phyloP scores from a whole-genome alignment of 2,329 filamentous ascomycete genomes.

The Aspergillus sp. region DNA sequence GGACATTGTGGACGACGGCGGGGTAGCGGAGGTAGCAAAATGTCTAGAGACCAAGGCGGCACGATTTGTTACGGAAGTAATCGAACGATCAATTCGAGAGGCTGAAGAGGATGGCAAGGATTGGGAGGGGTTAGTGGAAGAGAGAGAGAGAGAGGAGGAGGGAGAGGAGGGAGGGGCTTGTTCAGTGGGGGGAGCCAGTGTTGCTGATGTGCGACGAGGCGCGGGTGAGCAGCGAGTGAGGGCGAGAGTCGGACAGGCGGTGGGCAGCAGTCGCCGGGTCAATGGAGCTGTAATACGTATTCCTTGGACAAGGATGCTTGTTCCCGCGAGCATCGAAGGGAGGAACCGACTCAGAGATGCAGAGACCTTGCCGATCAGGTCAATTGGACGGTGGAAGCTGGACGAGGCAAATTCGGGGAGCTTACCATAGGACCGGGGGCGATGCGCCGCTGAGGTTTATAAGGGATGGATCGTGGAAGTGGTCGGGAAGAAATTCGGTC shows the following conservation, averaged over 20 bases:
- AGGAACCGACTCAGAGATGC: conserved; percentile 2
- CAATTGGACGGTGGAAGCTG: conserved; percentile 3
- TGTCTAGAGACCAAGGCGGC: conserved; percentile 50
- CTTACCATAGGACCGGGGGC: conserved; percentile 7
- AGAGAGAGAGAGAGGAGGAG: conserved; percentile 19
- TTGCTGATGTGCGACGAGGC: conserved; percentile 37
- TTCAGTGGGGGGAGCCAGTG: conserved; percentile 44
- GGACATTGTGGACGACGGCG: conserved; percentile 35
- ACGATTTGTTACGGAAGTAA: conserved; percentile 31
- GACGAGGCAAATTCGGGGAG: neutral
- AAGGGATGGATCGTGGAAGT: conserved; percentile 1
- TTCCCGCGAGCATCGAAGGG: conserved; percentile 6
- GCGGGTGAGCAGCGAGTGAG: conserved; percentile 24
- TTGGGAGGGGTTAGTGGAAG: conserved; percentile 24
- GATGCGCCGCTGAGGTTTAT: conserved; percentile 9
- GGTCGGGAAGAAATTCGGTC: conserved; percentile 9
- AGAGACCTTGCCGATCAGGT: conserved; percentile 8
- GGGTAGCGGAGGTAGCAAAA: conserved; percentile 42
- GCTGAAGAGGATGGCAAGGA: conserved; percentile 16
- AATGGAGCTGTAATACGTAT: conserved; percentile 26
- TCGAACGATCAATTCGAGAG: conserved; percentile 20
- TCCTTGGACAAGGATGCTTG: conserved; percentile 6
- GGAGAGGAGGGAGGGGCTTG: conserved; percentile 29
- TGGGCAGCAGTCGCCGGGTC: conserved; percentile 32
- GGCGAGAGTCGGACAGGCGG: conserved; percentile 30